These are phyloP conservation scores for Fusarium praegraminearum DNA, from an alignment of 2,329 filamentous ascomycete genomes.

Conservation along the genomic window DNA sequence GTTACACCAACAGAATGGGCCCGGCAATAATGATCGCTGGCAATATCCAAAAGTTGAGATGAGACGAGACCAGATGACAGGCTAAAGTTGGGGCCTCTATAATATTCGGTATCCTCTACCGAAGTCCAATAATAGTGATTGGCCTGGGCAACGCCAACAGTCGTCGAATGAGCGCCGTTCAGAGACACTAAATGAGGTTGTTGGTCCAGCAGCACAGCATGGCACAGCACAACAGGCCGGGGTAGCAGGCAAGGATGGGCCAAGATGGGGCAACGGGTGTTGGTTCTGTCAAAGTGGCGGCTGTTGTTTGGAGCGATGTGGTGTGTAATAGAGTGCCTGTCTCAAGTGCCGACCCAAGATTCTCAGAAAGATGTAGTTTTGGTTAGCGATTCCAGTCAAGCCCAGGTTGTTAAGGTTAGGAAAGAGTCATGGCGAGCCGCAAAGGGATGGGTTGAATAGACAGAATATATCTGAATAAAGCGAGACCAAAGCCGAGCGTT, in stretches of 20 bases:
- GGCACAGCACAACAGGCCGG: slow-evolving; percentile 10
- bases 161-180: slow-evolving; percentile 7
- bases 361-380: background rate
- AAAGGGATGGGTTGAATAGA: background rate
- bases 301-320: background rate
- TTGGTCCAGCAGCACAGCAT: slow-evolving; percentile 26
- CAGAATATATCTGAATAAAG: slow-evolving; percentile 22
- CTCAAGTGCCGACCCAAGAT: background rate
- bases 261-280: slow-evolving; percentile 11
- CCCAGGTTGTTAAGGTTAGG: background rate
- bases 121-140: slow-evolving; percentile 5
- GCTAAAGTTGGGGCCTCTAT: slow-evolving; percentile 1
- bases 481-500: slow-evolving; percentile 17
- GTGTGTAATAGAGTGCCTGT: slow-evolving; percentile 1
- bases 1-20: slow-evolving; percentile 25
- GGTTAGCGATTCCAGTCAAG: background rate
- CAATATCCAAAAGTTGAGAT: slow-evolving; percentile 5
- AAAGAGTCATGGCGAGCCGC: slow-evolving; percentile 9
- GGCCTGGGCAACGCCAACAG: slow-evolving; percentile 6
- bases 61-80: slow-evolving; percentile 1
- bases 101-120: slow-evolving; percentile 6
- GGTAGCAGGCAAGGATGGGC: slow-evolving; percentile 23
- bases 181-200: slow-evolving; percentile 21
- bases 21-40: slow-evolving; percentile 15
- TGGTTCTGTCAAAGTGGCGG: slow-evolving; percentile 24